Evolutionary conservation across 306 rosid species (phyloP), one percentile per base, ranked within the genome.

Genomic region (Vigna trinervia): DNA sequence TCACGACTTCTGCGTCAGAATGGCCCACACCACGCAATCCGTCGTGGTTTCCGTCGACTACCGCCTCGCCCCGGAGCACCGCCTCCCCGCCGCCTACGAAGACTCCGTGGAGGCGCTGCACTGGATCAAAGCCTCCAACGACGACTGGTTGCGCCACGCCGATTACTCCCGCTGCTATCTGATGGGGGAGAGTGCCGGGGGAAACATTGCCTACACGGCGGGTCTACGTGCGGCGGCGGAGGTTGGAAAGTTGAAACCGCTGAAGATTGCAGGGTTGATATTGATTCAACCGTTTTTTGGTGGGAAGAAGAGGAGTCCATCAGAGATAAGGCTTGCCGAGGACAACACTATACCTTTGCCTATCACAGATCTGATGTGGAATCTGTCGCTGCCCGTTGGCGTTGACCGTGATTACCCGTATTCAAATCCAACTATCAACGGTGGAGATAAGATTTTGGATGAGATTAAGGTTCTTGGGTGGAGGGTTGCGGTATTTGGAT

Each of bases 111-210:
- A 89, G 3, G 81, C 87, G 43, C 78, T 87, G 43, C 82, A 63
- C 82, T 84, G 87, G 83, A 84, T 87, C 47, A 74, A 46, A 82
- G 20, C 82, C 75, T 46, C 86, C 53, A 45, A 54, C 0, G 88
- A 90, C 19, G 61, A 8, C 4, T 90, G 92, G 92, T 14, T 87
- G 28, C 59, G 74, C 8, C 76, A 82, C n/a, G 88, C 86, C 2
- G 94, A 90, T 46, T 45, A 78, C n/a, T 78, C 92, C 0, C 80
- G 74, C 1, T 73, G 80, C 51, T 84, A 63, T 77, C 82, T 90
- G 7, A 87, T 90, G 92, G 94, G 92, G 0, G 71, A 38, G 38
- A 88, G 92, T 14, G 86, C 92, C 0, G 92, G 92, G 1, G 90
- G 79, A 1, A 90, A 84, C 13, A 86, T 90, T 0, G 89, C 90